Base-by-base conservation (phyloP, 306 rosid species). In the Lathyrus tuberosus region DNA sequence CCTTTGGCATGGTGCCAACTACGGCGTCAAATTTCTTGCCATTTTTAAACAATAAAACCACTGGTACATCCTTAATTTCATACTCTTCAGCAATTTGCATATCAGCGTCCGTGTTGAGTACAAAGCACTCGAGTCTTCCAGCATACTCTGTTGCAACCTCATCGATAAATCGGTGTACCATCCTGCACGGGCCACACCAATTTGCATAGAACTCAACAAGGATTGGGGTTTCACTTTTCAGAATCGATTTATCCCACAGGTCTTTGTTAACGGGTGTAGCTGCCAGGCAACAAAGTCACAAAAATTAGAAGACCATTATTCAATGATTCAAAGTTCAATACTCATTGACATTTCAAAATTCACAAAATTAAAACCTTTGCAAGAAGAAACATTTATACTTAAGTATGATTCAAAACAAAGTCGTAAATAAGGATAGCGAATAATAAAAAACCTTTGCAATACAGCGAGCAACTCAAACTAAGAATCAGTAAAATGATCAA, bases 131-230 rank as follows among this genome's bases (percentile, higher is more conserved):
- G n/a, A n/a, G n/a, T n/a, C n/a, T n/a, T n/a, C n/a, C n/a, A n/a
- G n/a, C n/a, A n/a, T n/a, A n/a, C n/a, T 93, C 97, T 0, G 13
- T 67, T 38, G 88, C 85, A 40, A 93, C 78, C 70, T 93, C 98
- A 54, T 93, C 97, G 3, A 93, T 86, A 20, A 93, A 80, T 11
- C 91, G 80, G 69, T 88, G 96, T 12, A 93, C 96, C 96, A 93
- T 93, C 86, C 87, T 79, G 81, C 98, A 93, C 0, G 98, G 98
- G 12, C 97, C 97, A 38, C 98, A 93, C 98, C 98, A 90, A 82
- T 85, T 90, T 2, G 98, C 96, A 41, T 86, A 90, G 74, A 93
- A 93, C 70, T 88, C 96, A 22, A 93, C 96, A 2, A 93, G 88
- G 35, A 93, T 97, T 16, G 97, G 94, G 17, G 79, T 78, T 78